Evolutionary conservation across 2,329 filamentous ascomycete genomes (phyloP), one percentile per base, ranked within the genome.

Genomic region (Alternaria postmessia): DNA sequence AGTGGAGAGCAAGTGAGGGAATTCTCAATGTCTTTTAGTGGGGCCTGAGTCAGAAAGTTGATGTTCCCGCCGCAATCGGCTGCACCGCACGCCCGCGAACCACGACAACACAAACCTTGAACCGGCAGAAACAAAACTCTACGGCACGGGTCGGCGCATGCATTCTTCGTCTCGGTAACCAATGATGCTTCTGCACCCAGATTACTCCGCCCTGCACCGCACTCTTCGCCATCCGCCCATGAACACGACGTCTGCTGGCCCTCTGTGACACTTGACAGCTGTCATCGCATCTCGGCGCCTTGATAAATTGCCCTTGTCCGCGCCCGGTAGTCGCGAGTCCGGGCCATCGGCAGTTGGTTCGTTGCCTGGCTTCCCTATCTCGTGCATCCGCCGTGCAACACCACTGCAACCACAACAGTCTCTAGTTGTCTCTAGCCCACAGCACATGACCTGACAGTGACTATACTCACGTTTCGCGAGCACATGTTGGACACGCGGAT

Each of bases 41-140:
- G 61, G 65, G 63, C 39, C 43, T 63, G 63, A 63, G 63, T 68
- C 63, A 66, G 60, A 63, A 54, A 53, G 43, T 24, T 41, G 26
- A 48, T 52, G 39, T 41, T 53, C 43, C 39, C 51, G 54, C 46
- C 58, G 54, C 46, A 54, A 58, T 63, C 61, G 57, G 57, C 57
- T 26, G 52, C 32, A 54, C 54, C 42, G 26, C 43, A 46, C 42
- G 57, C 61, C 61, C 54, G 38, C 30, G 48, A 36, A 53, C 44
- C 32, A 18, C 53, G 48, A 38, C 57, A 38, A 9, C 42, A 42
- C 34, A 43, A 41, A 16, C 34, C 42, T 22, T 14, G 39, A 34
- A 42, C 22, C 43, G 28, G 57, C 36, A 30, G 32, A 46, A 52
- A 43, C 20, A 53, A 48, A 49, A 14, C n/a, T 47, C 22, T 20